These are phyloP conservation scores for Aspergillus conjunctus DNA, from an alignment of 495 filamentous ascomycete species.

Conservation along the genomic window DNA sequence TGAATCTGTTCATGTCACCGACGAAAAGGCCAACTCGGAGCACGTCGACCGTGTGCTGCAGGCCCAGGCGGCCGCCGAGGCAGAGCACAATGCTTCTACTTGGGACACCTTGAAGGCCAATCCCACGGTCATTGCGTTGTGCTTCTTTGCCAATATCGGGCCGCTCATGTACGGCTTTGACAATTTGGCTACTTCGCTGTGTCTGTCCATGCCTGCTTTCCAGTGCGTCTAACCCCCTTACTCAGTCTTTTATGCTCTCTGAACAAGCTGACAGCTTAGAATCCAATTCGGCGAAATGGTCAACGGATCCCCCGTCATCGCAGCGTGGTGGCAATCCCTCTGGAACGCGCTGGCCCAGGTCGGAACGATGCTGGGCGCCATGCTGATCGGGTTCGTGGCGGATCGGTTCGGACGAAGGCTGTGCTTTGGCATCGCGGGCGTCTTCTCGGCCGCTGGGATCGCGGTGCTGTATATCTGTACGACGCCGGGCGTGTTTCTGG, in stretches of 20 bases:
- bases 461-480: constrained; percentile 24
- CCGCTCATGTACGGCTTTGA: constrained; percentile 34
- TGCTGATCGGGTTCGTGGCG: constrained; percentile 24
- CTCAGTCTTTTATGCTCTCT: not conserved
- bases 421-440: constrained; percentile 21
- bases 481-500: constrained; percentile 27
- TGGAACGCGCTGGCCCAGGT: constrained; percentile 34
- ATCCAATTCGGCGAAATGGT: constrained; percentile 18
- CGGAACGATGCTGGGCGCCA: constrained; percentile 30
- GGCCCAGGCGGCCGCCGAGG: not conserved
- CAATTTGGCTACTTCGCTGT: constrained; percentile 29
- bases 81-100: not conserved
- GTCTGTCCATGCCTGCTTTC: constrained; percentile 32
- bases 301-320: constrained; percentile 24
- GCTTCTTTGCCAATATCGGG: constrained; percentile 28
- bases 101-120: constrained; percentile 6
- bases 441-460: constrained; percentile 27
- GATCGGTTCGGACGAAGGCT: constrained; percentile 28
- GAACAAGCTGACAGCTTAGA: not conserved
- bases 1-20: not conserved
- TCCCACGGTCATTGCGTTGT: constrained; percentile 22
- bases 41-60: not conserved
- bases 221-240: constrained; percentile 19
- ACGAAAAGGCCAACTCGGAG: not conserved
- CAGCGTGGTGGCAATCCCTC: constrained; percentile 32